Percentiles rank a stretch among this genome's conserved stretches.
These are phyloP conservation scores for Mercurialis annua DNA, from an alignment of 345 rosid genomes.

Conservation along the genomic window DNA sequence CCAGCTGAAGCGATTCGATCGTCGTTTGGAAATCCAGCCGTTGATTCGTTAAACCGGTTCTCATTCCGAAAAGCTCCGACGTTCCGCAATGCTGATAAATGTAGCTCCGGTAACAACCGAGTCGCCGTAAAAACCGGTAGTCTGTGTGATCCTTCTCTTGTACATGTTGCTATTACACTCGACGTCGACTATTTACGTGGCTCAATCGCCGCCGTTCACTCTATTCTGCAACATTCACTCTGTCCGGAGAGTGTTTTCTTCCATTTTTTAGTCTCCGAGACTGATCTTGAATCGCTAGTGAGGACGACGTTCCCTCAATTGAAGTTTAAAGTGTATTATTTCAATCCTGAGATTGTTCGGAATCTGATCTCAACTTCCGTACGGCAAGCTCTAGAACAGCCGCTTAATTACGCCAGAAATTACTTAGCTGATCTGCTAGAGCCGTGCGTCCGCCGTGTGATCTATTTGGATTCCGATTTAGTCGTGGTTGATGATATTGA, in stretches of 20 bases:
- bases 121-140: constrained; percentile 28
- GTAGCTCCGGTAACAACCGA: constrained; percentile 38
- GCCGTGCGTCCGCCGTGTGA: constrained; percentile 81
- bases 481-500: constrained; percentile 80
- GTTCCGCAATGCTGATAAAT: constrained; percentile 85
- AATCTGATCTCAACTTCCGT: constrained; percentile 78
- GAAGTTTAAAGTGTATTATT: constrained; percentile 81
- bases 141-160: constrained; percentile 73
- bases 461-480: constrained; percentile 87
- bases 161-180: constrained; percentile 87
- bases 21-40: constrained; percentile 43
- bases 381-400: constrained; percentile 91
- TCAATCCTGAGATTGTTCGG: constrained; percentile 77
- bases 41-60: constrained; percentile 32
- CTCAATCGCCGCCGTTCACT: constrained; percentile 92
- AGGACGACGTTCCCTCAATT: constrained; percentile 77
- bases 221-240: constrained; percentile 64
- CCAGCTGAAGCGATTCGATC: constrained; percentile 94
- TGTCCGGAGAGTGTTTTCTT: constrained; percentile 89
- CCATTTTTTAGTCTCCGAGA: constrained; percentile 84
- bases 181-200: constrained; percentile 91
- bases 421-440: constrained; percentile 78
- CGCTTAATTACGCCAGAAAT: constrained; percentile 88
- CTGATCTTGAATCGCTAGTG: constrained; percentile 56
- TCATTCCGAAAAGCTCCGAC: constrained; percentile 56